Evolutionary conservation across 2,329 filamentous ascomycete species (phyloP).

Genomic region (Dendrostoma leiphaemia): DNA sequence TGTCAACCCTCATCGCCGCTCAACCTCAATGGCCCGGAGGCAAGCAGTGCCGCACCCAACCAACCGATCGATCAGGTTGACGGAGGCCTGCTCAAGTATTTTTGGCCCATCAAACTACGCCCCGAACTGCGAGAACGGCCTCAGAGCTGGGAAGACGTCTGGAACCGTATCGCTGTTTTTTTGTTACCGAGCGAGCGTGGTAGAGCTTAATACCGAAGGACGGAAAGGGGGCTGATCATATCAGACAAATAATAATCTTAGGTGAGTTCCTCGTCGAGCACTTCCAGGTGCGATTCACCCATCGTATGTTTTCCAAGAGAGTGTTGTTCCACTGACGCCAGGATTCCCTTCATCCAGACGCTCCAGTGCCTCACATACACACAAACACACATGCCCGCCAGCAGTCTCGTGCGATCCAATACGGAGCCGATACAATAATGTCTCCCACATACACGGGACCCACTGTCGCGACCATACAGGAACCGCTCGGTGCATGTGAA

Average conservation of each 20-base stretch:
- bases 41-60: background rate
- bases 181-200: too few relatives aligned
- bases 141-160: too few relatives aligned
- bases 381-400: too few relatives aligned
- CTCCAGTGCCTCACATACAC: background rate
- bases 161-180: too few relatives aligned
- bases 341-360: slow-evolving; percentile 1
- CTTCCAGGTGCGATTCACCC: background rate
- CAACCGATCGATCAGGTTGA: background rate
- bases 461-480: slow-evolving; percentile 14
- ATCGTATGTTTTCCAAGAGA: slow-evolving; percentile 6
- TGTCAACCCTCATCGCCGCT: background rate
- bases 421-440: too few relatives aligned
- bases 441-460: slow-evolving; percentile 10
- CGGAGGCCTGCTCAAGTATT: background rate
- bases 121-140: background rate
- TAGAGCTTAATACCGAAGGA: too few relatives aligned
- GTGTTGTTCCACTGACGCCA: background rate
- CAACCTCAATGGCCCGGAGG: background rate
- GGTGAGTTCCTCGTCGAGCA: background rate
- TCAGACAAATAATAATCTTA: background rate
- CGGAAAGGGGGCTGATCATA: background rate
- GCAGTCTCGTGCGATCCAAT: too few relatives aligned
- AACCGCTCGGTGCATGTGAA: slow-evolving; percentile 6
- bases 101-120: background rate